Base-by-base conservation (phyloP, 495 filamentous ascomycete genomes). In the Copromyces sp. region DNA sequence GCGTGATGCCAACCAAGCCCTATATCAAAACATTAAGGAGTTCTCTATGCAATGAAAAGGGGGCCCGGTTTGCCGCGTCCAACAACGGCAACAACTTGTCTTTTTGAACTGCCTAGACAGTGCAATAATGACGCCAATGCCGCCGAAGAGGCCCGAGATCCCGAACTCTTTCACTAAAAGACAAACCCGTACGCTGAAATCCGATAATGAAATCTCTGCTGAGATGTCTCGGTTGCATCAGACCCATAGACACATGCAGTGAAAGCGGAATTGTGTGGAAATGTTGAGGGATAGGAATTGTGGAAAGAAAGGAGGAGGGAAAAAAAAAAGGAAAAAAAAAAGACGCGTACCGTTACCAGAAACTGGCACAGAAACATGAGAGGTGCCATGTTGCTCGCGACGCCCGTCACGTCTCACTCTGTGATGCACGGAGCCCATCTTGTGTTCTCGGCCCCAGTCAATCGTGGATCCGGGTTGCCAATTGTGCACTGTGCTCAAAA, bases 271-370 rank as follows among this genome's bases (percentile, higher is more conserved):
- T 35, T 65, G 29, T 35, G 53, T 8, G 29, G 24, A 12, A 17
- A 17, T 3, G 29, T 59, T 0, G 24, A 61, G 24, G 47, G 24
- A 68, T 74, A 68, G 24, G 69, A 39, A 73, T 47, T 44, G 40
- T 73, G 74, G 68, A 71, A 32, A 69, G 32, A 75, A 59, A 11
- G 53, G 74, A 42, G 65, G 74, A 71, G 65, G 73, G 35, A 24
- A 29, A 68, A 44, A 53, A 29, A 42, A 72, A 70, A 39, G n/a
- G n/a, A 68, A 44, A 53, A 29, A 42, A 72, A 70, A 74, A 73
- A 78, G 78, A 78, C 78, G 78, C 78, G 78, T 79, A 77, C 75
- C 69, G 73, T 74, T 70, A 73, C 69, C 70, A 72, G 73, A 69
- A 65, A 65, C 29, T 65, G 74, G 74, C 74, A 68, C 75, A 47